These are phyloP conservation scores for Penicillium angulare DNA, from an alignment of 495 filamentous ascomycete species.

Conservation along the genomic window DNA sequence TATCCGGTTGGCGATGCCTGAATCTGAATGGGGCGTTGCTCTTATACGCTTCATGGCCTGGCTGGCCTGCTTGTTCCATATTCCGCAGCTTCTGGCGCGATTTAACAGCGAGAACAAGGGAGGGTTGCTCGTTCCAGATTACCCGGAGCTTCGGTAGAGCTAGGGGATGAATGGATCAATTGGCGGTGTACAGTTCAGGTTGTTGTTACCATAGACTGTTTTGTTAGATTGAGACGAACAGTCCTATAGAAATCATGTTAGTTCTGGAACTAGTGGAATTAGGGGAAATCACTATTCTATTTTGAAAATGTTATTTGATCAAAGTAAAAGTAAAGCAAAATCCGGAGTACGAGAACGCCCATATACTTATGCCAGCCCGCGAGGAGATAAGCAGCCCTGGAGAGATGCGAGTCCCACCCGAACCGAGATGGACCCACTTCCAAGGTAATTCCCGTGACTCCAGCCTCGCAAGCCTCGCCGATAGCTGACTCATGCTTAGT, in stretches of 20 bases:
- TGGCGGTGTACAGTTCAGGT: no score
- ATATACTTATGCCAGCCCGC: no score
- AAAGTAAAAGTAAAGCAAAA: no score
- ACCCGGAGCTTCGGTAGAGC: slow-evolving; percentile 9
- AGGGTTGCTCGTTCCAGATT: slow-evolving; percentile 29
- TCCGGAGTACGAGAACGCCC: background rate
- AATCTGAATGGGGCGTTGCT: slow-evolving; percentile 22
- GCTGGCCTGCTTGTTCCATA: slow-evolving; percentile 18
- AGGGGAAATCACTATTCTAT: no score
- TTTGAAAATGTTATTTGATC: no score
- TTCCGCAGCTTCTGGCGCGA: slow-evolving; percentile 20
- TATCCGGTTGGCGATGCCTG: slow-evolving; percentile 15
- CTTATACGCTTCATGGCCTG: slow-evolving; percentile 21
- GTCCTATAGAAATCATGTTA: no score
- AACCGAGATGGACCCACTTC: background rate
- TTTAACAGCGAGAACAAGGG: slow-evolving; percentile 19
- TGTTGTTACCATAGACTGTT: no score
- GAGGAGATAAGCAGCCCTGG: no score
- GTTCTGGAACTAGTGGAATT: no score
- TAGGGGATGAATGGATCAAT: background rate
- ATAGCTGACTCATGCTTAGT: background rate
- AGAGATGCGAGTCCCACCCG: no score
- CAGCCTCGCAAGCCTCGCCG: no score
- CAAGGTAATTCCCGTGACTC: background rate
- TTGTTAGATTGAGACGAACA: no score